Evolutionary conservation across 73 alveolate species (phyloP).

Genomic region (Stentor coeruleus): DNA sequence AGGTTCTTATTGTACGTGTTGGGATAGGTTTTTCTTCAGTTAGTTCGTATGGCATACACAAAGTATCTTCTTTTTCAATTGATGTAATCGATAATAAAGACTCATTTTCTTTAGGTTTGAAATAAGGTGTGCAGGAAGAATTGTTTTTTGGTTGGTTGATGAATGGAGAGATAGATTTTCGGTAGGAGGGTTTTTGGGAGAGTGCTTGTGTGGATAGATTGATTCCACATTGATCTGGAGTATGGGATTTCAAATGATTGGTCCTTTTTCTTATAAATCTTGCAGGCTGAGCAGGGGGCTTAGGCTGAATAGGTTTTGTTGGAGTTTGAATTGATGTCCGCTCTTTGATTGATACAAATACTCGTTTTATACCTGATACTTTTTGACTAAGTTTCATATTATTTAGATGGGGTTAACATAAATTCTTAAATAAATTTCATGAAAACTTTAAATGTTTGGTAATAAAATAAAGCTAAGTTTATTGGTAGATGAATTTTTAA

Average conservation of each 20-base stretch:
- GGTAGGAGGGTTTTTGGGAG: not conserved
- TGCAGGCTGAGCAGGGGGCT: not conserved
- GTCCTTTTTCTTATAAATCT: not conserved
- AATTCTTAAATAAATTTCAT: too few relatives aligned
- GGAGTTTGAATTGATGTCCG: not conserved
- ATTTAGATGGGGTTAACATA: too few relatives aligned
- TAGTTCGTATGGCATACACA: not conserved
- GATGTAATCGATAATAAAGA: not conserved
- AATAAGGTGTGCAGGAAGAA: not conserved
- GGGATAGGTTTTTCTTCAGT: not conserved
- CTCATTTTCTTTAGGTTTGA: too few relatives aligned
- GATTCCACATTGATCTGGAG: not conserved
- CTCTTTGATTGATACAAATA: not conserved
- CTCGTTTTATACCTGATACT: not conserved
- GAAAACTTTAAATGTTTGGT: too few relatives aligned
- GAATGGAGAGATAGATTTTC: not conserved
- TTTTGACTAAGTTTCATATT: not conserved
- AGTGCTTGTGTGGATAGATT: not conserved
- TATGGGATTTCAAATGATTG: not conserved
- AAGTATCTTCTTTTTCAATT: not conserved
- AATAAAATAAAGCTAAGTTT: too few relatives aligned
- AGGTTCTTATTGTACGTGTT: not conserved
- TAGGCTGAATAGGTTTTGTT: not conserved
- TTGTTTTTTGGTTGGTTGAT: not conserved
- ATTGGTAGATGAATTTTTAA: too few relatives aligned